Percentiles rank a stretch among this genome's conserved stretches.
phyloP scores from a whole-genome alignment of 371 early-diverging fungal species.

The Mortierella sp. region DNA sequence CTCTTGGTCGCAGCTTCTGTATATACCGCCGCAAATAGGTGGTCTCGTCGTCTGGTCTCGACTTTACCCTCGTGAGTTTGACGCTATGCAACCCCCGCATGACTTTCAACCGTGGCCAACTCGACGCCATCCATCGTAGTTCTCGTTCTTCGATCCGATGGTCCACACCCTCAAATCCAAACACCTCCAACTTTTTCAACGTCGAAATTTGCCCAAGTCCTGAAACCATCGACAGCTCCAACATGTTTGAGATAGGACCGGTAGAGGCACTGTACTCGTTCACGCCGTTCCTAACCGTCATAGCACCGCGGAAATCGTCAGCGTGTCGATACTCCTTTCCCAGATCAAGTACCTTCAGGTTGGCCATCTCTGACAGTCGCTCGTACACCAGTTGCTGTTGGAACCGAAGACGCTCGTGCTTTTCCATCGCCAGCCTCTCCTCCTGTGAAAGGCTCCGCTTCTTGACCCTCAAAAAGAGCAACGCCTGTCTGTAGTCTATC shows the following conservation, averaged over 20 bases:
- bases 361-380: not conserved
- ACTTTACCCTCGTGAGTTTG: not conserved
- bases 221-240: not conserved
- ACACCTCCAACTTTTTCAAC: not conserved
- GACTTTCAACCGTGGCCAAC: not conserved
- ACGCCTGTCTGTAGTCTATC: not conserved
- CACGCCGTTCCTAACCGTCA: not conserved
- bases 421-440: not conserved
- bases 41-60: not conserved
- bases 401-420: not conserved
- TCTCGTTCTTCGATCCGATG: not conserved
- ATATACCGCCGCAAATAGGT: not conserved
- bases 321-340: not conserved
- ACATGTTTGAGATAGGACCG: not conserved
- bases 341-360: not conserved
- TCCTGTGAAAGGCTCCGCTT: not conserved
- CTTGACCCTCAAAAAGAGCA: not conserved
- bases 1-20: not conserved
- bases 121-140: not conserved
- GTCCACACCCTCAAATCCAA: not conserved
- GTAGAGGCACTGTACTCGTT: not conserved
- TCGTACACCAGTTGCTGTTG: not conserved
- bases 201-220: not conserved
- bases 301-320: not conserved
- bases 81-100: not conserved